Evolutionary conservation across 306 rosid species (phyloP), one percentile per base, ranked within the genome.

Genomic region (Pueraria montana): DNA sequence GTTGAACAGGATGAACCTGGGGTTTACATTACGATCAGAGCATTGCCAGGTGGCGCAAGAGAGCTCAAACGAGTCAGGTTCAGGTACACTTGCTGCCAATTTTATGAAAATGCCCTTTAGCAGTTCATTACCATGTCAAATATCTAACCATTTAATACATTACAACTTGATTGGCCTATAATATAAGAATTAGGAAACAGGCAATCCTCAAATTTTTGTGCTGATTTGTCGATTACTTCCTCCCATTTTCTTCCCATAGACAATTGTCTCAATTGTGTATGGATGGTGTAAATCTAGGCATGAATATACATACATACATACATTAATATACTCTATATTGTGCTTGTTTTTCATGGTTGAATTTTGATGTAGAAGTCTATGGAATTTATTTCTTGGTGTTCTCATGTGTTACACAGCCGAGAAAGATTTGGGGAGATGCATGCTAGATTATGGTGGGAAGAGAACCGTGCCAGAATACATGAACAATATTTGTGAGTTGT

Each of bases 371-470:
- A 30, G 23, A 85, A 69, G 38, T 48, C 64, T n/a, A 30, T 27
- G 66, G 43, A 81, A 79, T 74, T 40, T 69, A 72, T 62, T 48
- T 58, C 53, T 56, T 20, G 62, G 40, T 69, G 66, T 77, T 84
- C 56, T 46, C 69, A 49, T 53, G 36, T 45, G 72, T 75, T 52
- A 38, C 86, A 89, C 89, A 94, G 98, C 90, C 98, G 98, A 68
- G 98, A 92, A 89, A 94, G 42, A 77, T 94, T 94, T 61, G 97
- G 98, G 65, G 98, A 94, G 88, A 74, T 94, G 92, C 98, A 94
- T 73, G 98, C 98, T 52, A 90, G 96, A 83, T 58, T 94, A 81
- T 94, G 98, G 98, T 94, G 98, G 98, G 98, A 92, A 86, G 98
- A 94, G 90, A 94, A 94, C 82, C 95, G 97, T 34, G 94, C 90